A percentile compares a stretch with the other conserved stretches of the same genome.
Conservation (phyloP, 805 yeast genomes). For the Crinitomyces ghanaensis region DNA sequence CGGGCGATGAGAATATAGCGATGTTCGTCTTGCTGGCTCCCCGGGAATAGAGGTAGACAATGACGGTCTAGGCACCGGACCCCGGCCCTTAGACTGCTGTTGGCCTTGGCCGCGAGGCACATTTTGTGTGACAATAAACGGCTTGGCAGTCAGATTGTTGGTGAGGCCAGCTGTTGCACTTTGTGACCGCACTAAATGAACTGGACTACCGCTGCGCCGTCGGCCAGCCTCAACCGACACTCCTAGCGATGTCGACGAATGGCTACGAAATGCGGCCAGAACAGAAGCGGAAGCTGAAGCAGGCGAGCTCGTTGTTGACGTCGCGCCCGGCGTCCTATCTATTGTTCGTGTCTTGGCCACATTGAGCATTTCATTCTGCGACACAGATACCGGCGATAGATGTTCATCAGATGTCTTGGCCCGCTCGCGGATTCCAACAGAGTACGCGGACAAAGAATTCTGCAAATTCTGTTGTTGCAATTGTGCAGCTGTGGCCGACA, state of each 20-base stretch:
- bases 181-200: background rate
- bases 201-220: no score
- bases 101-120: conserved; percentile 4
- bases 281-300: conserved; percentile 1
- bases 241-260: background rate
- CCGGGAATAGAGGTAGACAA: conserved; percentile 5
- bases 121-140: conserved; percentile 3
- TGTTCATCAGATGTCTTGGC: no score
- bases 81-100: conserved; percentile 5
- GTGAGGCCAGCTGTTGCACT: background rate
- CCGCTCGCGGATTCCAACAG: no score
- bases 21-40: conserved; percentile 3
- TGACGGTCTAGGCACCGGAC: conserved; percentile 7
- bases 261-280: background rate
- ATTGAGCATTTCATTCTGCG: no score
- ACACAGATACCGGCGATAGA: no score
- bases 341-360: no score
- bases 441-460: no score
- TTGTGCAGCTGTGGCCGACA: no score
- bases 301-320: conserved; percentile 4
- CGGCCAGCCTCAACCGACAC: no score
- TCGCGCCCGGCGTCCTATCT: no score
- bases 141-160: background rate
- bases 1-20: conserved; percentile 9
- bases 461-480: no score